Evolutionary conservation across 164 flowering plant species (phyloP).

Genomic region (Akebia trifoliata): DNA sequence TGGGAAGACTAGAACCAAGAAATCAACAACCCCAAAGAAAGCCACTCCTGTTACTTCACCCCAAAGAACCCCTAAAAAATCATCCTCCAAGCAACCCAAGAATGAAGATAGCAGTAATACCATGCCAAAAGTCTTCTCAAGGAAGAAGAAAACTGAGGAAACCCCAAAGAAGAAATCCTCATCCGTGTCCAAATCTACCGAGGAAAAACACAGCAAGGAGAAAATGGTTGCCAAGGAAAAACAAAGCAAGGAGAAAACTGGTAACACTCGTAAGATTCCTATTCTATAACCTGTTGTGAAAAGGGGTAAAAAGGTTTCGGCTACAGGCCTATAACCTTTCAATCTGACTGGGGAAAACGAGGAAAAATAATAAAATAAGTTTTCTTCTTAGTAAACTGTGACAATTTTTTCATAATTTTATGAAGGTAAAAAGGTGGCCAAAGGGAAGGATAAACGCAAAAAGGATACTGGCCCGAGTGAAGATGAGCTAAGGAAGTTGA

Average conservation of each 20-base stretch:
- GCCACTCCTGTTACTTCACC: constrained; percentile 29
- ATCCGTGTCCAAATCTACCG: constrained; percentile 39
- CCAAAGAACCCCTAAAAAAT: constrained; percentile 32
- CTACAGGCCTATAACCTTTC: no score
- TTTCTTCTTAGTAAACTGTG: no score
- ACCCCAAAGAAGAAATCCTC: constrained; percentile 39
- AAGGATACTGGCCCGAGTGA: constrained; percentile 49
- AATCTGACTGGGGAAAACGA: no score
- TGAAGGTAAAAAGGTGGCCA: constrained; percentile 32
- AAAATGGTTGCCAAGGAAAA: no score
- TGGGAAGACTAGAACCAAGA: constrained; percentile 37
- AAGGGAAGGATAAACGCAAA: constrained; percentile 50
- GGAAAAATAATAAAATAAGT: no score
- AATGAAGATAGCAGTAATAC: constrained; percentile 33
- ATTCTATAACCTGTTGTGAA: no score
- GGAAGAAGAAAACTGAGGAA: constrained; percentile 54
- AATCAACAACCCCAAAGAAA: constrained; percentile 29
- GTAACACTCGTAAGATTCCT: constrained; percentile 1
- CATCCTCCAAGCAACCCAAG: constrained; percentile 40
- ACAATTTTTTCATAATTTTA: neutral
- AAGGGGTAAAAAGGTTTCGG: no score
- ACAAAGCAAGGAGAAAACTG: no score
- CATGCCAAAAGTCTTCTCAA: constrained; percentile 50
- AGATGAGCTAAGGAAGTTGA: constrained; percentile 56
- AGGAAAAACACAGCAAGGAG: constrained; percentile 52